Conservation (phyloP, 2,329 filamentous ascomycete species). For the Teratosphaeria gauchensis region DNA sequence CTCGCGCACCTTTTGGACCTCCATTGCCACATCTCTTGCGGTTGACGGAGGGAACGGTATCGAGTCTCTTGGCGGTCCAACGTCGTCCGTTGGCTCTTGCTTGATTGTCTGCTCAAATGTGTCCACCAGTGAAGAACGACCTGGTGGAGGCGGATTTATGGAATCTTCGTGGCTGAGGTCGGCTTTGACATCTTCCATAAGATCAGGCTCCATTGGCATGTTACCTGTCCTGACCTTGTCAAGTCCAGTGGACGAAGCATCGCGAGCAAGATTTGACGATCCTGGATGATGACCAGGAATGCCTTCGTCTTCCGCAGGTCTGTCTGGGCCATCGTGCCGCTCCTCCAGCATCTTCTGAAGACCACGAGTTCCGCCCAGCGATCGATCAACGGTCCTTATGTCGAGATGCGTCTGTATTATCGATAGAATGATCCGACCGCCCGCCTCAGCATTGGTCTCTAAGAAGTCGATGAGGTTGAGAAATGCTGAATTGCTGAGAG, state of each 20-base stretch:
- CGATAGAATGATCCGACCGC: conserved; percentile 66
- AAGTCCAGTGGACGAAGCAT: conserved; percentile 46
- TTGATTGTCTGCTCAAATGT: conserved; percentile 85
- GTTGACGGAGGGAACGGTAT: conserved; percentile 81
- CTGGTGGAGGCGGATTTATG: conserved; percentile 60
- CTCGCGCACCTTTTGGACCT: conserved; percentile 88
- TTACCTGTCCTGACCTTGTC: conserved; percentile 66
- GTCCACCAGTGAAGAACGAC: conserved; percentile 66
- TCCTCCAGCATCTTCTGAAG: conserved; percentile 51
- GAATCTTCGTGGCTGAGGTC: conserved; percentile 79
- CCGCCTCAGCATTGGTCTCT: conserved; percentile 73
- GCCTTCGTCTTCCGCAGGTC: conserved; percentile 57
- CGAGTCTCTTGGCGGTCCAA: conserved; percentile 65
- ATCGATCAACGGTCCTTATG: conserved; percentile 50
- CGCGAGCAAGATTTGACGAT: conserved; percentile 49
- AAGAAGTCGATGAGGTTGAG: conserved; percentile 78
- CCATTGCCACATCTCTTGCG: conserved; percentile 82
- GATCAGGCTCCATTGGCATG: conserved; percentile 70
- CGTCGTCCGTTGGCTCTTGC: conserved; percentile 79
- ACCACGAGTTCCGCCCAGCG: conserved; percentile 43
- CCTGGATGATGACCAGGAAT: conserved; percentile 59
- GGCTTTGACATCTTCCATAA: conserved; percentile 76
- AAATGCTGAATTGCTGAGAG: conserved; percentile 76
- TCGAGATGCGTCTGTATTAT: conserved; percentile 57
- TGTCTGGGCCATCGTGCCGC: conserved; percentile 44